A percentile compares a stretch with the other conserved stretches of the same genome.
Conservation (phyloP, 1,139 yeast species). For the Meyerozyma carpophila region DNA sequence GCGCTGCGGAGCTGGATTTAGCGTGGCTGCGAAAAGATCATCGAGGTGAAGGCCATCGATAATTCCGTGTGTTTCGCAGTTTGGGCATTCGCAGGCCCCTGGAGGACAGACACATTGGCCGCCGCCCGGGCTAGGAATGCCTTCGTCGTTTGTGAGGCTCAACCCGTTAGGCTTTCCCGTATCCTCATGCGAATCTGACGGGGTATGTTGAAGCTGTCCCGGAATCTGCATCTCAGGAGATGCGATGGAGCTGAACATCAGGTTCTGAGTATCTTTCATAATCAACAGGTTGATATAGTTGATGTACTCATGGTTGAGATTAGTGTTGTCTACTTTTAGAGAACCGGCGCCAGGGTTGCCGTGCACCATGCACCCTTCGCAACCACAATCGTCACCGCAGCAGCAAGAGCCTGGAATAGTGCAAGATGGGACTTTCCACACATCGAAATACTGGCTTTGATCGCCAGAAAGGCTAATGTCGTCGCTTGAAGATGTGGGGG, state of each 20-base stretch:
- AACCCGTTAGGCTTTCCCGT: neutral
- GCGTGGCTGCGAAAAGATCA: conserved; percentile 18
- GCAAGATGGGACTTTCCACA: conserved; percentile 33
- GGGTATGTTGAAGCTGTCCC: neutral
- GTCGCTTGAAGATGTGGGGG: neutral
- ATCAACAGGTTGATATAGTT: conserved; percentile 3
- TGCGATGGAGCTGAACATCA: neutral
- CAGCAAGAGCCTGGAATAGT: conserved; percentile 47
- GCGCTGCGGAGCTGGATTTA: neutral
- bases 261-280: neutral
- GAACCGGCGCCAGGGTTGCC: conserved; percentile 16
- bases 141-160: conserved; percentile 8
- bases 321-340: neutral
- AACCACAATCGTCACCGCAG: conserved; percentile 43
- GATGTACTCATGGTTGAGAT: conserved; percentile 9
- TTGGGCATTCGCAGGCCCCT: conserved; percentile 44
- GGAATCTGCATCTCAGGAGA: neutral
- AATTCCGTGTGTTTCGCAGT: conserved; percentile 53
- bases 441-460: conserved; percentile 13
- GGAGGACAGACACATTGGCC: conserved; percentile 37
- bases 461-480: neutral
- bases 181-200: too few relatives aligned
- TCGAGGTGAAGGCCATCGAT: conserved; percentile 44
- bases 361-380: conserved; percentile 46
- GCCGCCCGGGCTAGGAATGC: conserved; percentile 6